phyloP scores from a whole-genome alignment of 1,284 basidiomycete genomes.

The Apiotrichum akiyoshidainum region DNA sequence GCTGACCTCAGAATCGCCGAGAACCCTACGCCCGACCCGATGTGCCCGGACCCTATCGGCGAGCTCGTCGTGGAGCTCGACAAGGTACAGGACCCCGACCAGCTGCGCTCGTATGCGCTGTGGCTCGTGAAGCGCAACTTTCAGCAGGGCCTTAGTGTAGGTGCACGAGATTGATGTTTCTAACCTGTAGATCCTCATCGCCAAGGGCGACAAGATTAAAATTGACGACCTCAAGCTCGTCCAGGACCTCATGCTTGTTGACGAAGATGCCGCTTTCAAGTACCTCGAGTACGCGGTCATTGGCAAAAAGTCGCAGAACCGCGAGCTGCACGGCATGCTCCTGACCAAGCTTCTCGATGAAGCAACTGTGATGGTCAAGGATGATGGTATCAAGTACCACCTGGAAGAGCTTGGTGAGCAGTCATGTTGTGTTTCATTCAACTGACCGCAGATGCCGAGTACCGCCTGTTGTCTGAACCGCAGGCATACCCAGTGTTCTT shows the following conservation, averaged over 20 bases:
- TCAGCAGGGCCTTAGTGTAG: conserved; percentile 68
- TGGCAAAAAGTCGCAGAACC: conserved; percentile 55
- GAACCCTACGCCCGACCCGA: conserved; percentile 63
- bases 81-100: conserved; percentile 59
- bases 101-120: conserved; percentile 70
- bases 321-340: conserved; percentile 41
- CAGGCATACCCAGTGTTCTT: conserved; percentile 44
- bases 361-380: conserved; percentile 30
- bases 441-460: conserved; percentile 40
- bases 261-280: conserved; percentile 58
- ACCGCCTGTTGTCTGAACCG: conserved; percentile 37
- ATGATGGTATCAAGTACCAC: conserved; percentile 50
- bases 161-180: conserved; percentile 10
- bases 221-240: conserved; percentile 49
- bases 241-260: conserved; percentile 40
- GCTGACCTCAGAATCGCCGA: conserved; percentile 62
- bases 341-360: conserved; percentile 32
- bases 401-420: conserved; percentile 47
- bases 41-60: conserved; percentile 65
- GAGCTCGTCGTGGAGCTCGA: conserved; percentile 66
- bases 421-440: background rate
- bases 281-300: conserved; percentile 79
- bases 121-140: conserved; percentile 73
- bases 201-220: conserved; percentile 55
- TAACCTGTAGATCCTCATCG: conserved; percentile 53